Percentiles rank a stretch among this genome's conserved stretches.
Conservation (phyloP, 257 asterid species). For the Fraxinus pennsylvanica region DNA sequence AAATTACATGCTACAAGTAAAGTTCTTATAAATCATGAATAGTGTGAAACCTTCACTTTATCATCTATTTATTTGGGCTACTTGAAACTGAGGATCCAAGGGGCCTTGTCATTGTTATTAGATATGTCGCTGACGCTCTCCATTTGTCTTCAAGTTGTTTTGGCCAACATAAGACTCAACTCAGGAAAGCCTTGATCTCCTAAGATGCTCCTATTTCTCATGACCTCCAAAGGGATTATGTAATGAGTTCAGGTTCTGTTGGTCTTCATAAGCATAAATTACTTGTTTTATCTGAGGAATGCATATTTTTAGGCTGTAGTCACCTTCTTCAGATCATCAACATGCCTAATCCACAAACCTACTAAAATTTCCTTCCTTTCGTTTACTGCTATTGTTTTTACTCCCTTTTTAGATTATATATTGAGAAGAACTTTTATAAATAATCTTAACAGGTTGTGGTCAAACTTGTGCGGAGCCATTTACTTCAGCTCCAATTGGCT, state of each 20-base stretch:
- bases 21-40: conserved; percentile 8
- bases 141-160: conserved; percentile 14
- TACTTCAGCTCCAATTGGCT: conserved; percentile 76
- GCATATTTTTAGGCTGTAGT: conserved; percentile 8
- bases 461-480: conserved; percentile 83
- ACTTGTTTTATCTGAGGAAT: background rate
- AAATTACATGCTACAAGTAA: background rate
- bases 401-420: conserved; percentile 1
- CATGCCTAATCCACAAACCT: conserved; percentile 5
- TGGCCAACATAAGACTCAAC: background rate
- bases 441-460: conserved; percentile 72
- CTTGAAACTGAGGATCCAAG: background rate
- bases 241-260: background rate
- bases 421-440: conserved; percentile 22
- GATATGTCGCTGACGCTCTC: background rate
- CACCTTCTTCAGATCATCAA: background rate
- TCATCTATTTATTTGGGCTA: conserved; percentile 15
- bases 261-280: background rate
- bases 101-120: conserved; percentile 7
- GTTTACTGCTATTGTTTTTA: conserved; percentile 1
- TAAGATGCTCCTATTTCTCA: background rate
- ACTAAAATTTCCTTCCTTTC: background rate
- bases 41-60: background rate
- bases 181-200: background rate
- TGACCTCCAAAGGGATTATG: background rate